phyloP scores from a whole-genome alignment of 1,139 yeast species.

The Candida sanyaensis region DNA sequence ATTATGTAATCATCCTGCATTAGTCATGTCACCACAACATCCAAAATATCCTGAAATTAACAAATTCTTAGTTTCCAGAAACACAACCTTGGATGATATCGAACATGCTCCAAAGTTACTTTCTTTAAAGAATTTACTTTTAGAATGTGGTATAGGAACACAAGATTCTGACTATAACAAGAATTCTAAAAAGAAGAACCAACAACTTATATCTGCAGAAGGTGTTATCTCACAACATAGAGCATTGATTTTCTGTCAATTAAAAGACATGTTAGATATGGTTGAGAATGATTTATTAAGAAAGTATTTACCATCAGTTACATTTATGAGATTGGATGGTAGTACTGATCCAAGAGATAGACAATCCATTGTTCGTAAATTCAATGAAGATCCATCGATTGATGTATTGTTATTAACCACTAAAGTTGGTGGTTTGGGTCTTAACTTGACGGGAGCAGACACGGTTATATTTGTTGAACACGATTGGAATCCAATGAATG shows the following conservation, averaged over 20 bases:
- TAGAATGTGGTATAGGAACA: conserved; percentile 94
- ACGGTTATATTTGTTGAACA: conserved; percentile 98
- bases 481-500: conserved; percentile 99
- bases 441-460: conserved; percentile 97
- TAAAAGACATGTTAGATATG: conserved; percentile 96
- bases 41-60: conserved; percentile 76
- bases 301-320: conserved; percentile 85
- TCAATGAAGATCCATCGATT: conserved; percentile 95
- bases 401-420: conserved; percentile 91
- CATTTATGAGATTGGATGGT: conserved; percentile 95
- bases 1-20: conserved; percentile 93
- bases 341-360: conserved; percentile 91
- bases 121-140: conserved; percentile 77
- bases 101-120: conserved; percentile 88
- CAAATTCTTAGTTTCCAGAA: conserved; percentile 57
- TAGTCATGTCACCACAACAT: conserved; percentile 82
- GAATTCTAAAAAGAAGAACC: conserved; percentile 29
- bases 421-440: conserved; percentile 97
- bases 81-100: conserved; percentile 66
- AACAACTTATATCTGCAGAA: conserved; percentile 48
- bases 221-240: conserved; percentile 94
- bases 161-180: conserved; percentile 46
- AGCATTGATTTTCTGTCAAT: conserved; percentile 92
- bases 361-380: conserved; percentile 87
- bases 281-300: conserved; percentile 87